Conservation (phyloP, 140 eudicot genomes). For the Flaveria floridana region DNA sequence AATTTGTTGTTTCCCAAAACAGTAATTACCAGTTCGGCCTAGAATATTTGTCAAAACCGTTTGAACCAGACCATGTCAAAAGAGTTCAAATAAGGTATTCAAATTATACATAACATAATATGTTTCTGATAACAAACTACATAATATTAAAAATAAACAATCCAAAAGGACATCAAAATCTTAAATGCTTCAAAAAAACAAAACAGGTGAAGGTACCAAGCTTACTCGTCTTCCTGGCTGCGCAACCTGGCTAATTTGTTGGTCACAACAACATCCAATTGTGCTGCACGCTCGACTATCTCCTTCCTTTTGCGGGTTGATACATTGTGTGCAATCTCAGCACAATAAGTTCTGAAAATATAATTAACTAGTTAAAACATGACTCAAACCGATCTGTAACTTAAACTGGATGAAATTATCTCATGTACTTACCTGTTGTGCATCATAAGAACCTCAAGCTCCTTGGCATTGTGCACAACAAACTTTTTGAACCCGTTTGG, state of each 20-base stretch:
- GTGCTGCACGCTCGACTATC: constrained; percentile 45
- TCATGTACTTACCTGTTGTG: constrained; percentile 35
- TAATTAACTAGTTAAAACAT: not conserved
- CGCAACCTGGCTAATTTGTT: constrained; percentile 36
- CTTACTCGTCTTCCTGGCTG: constrained; percentile 12
- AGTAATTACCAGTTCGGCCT: not conserved
- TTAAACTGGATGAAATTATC: not conserved
- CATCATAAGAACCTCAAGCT: constrained; percentile 53
- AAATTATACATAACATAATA: not conserved
- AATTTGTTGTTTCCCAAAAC: no score
- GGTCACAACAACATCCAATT: constrained; percentile 50
- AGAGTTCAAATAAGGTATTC: not conserved
- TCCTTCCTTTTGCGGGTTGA: constrained; percentile 38
- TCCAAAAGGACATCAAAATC: not conserved
- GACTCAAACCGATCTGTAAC: not conserved
- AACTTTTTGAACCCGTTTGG: constrained; percentile 69
- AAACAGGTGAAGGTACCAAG: not conserved
- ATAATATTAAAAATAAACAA: not conserved
- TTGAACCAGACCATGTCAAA: not conserved
- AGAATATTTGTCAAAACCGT: not conserved
- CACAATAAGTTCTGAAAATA: constrained; percentile 48
- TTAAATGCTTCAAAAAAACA: not conserved
- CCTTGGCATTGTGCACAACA: constrained; percentile 48
- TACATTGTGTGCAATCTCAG: constrained; percentile 32
- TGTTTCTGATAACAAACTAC: not conserved